Evolutionary conservation across 1,139 yeast genomes (phyloP).

Genomic region (Candida dubliniensis): DNA sequence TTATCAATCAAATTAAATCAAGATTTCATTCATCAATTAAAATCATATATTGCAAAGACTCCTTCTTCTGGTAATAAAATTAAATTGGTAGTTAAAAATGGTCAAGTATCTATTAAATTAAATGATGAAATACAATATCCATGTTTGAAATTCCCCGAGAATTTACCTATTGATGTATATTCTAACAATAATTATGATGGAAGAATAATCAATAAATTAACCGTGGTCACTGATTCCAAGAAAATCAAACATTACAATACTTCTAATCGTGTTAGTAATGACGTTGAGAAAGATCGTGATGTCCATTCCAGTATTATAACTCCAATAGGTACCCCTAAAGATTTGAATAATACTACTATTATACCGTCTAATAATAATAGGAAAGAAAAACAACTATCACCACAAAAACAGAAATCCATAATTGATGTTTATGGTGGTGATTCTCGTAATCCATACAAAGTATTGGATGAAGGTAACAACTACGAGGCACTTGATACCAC

Average conservation of each 20-base stretch:
- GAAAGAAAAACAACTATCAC: neutral
- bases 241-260: conserved; percentile 23
- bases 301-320: neutral
- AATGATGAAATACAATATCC: conserved; percentile 31
- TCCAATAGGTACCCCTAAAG: neutral
- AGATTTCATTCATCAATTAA: conserved; percentile 26
- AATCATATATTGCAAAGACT: conserved; percentile 10
- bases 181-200: conserved; percentile 27
- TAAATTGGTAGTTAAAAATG: conserved; percentile 38
- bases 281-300: too few relatives aligned
- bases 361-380: too few relatives aligned
- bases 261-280: neutral
- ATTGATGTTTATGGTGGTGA: too few relatives aligned
- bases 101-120: conserved; percentile 33
- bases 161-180: conserved; percentile 38
- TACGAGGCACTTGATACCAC: conserved; percentile 22
- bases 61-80: conserved; percentile 21
- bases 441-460: neutral
- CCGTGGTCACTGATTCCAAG: conserved; percentile 32
- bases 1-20: conserved; percentile 28
- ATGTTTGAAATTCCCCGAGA: conserved; percentile 36
- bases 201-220: conserved; percentile 32
- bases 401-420: neutral
- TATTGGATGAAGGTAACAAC: neutral
- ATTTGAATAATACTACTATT: neutral